phyloP scores from a whole-genome alignment of 2,329 filamentous ascomycete genomes.

The Alternaria consortialis region DNA sequence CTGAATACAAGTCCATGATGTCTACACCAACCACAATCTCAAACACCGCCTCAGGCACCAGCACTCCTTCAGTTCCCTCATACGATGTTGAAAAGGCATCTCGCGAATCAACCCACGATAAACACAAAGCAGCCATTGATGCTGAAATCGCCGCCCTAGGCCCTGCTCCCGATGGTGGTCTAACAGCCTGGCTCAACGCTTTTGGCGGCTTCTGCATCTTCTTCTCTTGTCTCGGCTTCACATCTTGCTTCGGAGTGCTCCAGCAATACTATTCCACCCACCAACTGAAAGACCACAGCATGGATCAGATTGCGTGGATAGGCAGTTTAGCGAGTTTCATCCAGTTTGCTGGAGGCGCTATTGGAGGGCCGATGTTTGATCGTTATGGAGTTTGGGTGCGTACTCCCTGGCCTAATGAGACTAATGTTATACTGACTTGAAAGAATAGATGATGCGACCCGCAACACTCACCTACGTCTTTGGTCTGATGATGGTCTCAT shows the following conservation, averaged over 20 bases:
- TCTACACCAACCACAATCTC: background rate
- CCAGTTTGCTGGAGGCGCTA: slow-evolving; percentile 62
- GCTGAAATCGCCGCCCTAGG: slow-evolving; percentile 37
- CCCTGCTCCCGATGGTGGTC: slow-evolving; percentile 42
- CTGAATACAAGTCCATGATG: background rate
- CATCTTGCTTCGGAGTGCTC: slow-evolving; percentile 54
- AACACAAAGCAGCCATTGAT: background rate
- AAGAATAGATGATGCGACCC: slow-evolving; percentile 56
- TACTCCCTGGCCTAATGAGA: background rate
- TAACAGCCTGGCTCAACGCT: slow-evolving; percentile 46
- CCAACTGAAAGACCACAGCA: slow-evolving; percentile 40
- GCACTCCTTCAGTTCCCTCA: background rate
- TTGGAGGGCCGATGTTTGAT: slow-evolving; percentile 70
- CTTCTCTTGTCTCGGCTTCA: slow-evolving; percentile 52
- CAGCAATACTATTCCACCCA: slow-evolving; percentile 56
- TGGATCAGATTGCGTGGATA: slow-evolving; percentile 56
- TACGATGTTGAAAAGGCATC: slow-evolving; percentile 4
- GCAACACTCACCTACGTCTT: slow-evolving; percentile 64
- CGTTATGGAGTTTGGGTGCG: slow-evolving; percentile 54
- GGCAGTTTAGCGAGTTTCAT: slow-evolving; percentile 53
- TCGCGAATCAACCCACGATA: background rate
- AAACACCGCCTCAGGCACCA: background rate
- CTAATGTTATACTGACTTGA: background rate
- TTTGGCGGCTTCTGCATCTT: slow-evolving; percentile 42
- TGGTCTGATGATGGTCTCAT: slow-evolving; percentile 66